These are phyloP conservation scores for Huntiella decipiens DNA, from an alignment of 2,329 filamentous ascomycete genomes.

Conservation along the genomic window DNA sequence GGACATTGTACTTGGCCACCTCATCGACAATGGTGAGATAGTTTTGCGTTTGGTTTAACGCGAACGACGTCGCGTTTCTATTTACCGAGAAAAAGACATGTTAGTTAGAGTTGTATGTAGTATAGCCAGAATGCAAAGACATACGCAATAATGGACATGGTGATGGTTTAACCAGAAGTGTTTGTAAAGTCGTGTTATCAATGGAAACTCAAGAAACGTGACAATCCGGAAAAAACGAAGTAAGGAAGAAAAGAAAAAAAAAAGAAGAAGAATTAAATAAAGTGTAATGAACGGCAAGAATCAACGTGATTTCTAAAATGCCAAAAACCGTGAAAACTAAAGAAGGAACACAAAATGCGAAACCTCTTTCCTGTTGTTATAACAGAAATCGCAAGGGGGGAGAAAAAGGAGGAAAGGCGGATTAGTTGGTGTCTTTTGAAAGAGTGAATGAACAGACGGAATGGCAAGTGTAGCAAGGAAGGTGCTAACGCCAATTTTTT, in stretches of 20 bases:
- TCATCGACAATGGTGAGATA: conserved; percentile 43
- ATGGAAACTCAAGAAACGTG: neutral
- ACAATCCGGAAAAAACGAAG: conserved; percentile 4
- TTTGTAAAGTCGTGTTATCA: neutral
- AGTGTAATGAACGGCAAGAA: conserved; percentile 4
- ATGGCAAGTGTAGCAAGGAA: neutral
- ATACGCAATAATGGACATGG: conserved; percentile 11
- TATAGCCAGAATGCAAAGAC: neutral
- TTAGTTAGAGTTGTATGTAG: neutral
- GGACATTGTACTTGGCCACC: conserved; percentile 55
- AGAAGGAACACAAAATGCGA: neutral
- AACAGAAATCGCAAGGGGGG: neutral
- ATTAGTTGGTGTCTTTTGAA: neutral
- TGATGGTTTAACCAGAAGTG: neutral
- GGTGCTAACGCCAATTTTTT: neutral
- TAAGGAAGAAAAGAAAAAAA: neutral
- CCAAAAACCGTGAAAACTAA: neutral
- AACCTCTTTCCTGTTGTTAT: neutral
- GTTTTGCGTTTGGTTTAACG: conserved; percentile 27
- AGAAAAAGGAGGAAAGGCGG: conserved; percentile 1
- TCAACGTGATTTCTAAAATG: neutral
- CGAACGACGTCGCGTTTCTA: conserved; percentile 32
- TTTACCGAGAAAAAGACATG: conserved; percentile 2
- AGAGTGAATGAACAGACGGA: neutral
- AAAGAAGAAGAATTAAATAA: neutral